Conservation (phyloP, 2,329 filamentous ascomycete genomes). For the Hymenoscyphus albidus region DNA sequence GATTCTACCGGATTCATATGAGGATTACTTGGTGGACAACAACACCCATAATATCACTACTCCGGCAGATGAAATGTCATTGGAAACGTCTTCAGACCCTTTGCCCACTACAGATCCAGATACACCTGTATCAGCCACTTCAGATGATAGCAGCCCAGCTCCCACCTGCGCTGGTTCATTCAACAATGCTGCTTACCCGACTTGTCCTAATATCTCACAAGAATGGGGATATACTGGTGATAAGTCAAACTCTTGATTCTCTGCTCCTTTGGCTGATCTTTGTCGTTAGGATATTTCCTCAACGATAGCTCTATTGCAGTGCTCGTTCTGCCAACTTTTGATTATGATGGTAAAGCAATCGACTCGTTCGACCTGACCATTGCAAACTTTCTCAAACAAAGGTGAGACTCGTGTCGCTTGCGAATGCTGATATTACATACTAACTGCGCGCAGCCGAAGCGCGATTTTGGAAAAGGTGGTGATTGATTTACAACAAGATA, state of each 20-base stretch:
- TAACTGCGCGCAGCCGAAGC: slow-evolving; percentile 43
- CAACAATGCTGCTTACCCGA: slow-evolving; percentile 21
- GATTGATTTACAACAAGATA: slow-evolving; percentile 59
- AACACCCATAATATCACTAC: background rate
- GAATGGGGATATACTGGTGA: slow-evolving; percentile 20
- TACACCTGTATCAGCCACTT: background rate
- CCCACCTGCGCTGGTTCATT: slow-evolving; percentile 7
- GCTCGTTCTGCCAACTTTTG: slow-evolving; percentile 40
- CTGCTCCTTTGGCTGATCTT: background rate
- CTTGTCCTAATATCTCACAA: slow-evolving; percentile 21
- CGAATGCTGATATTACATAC: slow-evolving; percentile 18
- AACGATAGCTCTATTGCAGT: slow-evolving; percentile 32
- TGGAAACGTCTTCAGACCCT: background rate
- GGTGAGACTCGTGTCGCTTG: background rate
- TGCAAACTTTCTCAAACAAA: slow-evolving; percentile 39
- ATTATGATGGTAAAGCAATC: slow-evolving; percentile 27
- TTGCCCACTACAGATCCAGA: background rate
- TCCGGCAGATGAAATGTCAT: background rate
- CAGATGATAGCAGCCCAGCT: background rate
- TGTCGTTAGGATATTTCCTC: slow-evolving; percentile 28
- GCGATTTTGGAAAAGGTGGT: slow-evolving; percentile 55
- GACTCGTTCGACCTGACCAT: slow-evolving; percentile 35
- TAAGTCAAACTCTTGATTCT: slow-evolving; percentile 6
- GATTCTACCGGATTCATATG: slow-evolving; percentile 20
- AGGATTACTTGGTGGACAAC: background rate